These are phyloP conservation scores for Rhizopus delemar DNA, from an alignment of 371 early-diverging fungal species.

Conservation along the genomic window DNA sequence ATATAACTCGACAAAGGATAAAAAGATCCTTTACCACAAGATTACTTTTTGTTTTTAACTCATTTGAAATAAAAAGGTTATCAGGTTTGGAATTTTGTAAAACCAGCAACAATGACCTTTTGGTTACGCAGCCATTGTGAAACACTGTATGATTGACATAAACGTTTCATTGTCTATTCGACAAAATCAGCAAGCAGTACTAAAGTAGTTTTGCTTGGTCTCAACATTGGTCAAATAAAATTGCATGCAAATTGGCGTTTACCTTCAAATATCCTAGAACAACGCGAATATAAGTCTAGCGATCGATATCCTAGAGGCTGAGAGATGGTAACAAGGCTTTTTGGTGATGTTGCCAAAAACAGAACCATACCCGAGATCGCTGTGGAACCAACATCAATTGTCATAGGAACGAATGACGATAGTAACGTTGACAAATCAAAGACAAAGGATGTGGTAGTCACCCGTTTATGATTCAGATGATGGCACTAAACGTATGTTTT, in stretches of 20 bases:
- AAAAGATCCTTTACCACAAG: no score
- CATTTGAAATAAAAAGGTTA: no score
- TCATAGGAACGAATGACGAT: background rate
- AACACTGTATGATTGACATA: no score
- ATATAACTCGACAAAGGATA: no score
- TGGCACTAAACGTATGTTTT: no score
- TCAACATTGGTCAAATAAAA: background rate
- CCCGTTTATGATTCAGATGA: conserved; percentile 10
- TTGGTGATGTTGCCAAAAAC: conserved; percentile 13
- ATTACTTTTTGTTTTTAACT: no score
- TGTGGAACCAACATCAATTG: conserved; percentile 9
- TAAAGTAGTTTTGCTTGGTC: background rate
- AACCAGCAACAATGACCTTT: no score
- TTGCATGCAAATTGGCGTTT: conserved; percentile 4
- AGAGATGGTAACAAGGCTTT: background rate
- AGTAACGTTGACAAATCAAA: conserved; percentile 2
- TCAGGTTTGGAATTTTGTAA: no score
- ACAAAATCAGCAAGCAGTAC: background rate
- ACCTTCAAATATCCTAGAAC: background rate
- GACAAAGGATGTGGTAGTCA: conserved; percentile 9
- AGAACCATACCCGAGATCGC: conserved; percentile 13
- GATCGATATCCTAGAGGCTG: background rate
- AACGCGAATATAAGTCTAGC: background rate
- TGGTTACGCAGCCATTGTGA: no score
- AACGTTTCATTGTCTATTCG: background rate